phyloP scores from a whole-genome alignment of 2,329 filamentous ascomycete genomes.

The Pseudocercospora macadamiae region DNA sequence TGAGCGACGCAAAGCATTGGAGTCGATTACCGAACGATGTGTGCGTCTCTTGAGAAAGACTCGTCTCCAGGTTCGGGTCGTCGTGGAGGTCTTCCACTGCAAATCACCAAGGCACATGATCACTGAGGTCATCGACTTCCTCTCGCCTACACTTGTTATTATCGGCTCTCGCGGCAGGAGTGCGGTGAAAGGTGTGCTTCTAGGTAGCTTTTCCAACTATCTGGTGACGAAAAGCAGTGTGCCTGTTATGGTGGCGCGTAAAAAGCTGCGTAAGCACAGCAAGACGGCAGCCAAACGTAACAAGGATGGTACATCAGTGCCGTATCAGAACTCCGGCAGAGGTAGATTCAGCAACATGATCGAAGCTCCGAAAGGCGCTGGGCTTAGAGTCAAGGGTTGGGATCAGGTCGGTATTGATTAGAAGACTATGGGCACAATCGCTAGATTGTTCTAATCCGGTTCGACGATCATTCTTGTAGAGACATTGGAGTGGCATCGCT shows the following conservation, averaged over 20 bases:
- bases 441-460: background rate
- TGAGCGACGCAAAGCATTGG: slow-evolving; percentile 78
- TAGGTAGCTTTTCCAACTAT: slow-evolving; percentile 97
- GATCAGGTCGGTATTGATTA: slow-evolving; percentile 41
- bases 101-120: slow-evolving; percentile 96
- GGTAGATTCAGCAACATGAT: slow-evolving; percentile 39
- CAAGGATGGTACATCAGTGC: slow-evolving; percentile 36
- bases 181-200: slow-evolving; percentile 88
- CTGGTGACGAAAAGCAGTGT: slow-evolving; percentile 95
- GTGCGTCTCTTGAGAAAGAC: slow-evolving; percentile 89
- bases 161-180: slow-evolving; percentile 89
- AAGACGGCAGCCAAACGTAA: slow-evolving; percentile 42
- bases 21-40: slow-evolving; percentile 80
- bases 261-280: slow-evolving; percentile 82
- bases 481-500: no score
- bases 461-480: background rate
- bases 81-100: slow-evolving; percentile 96
- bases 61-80: slow-evolving; percentile 85
- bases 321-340: slow-evolving; percentile 37
- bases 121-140: slow-evolving; percentile 91
- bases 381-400: slow-evolving; percentile 38
- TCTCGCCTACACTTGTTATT: slow-evolving; percentile 89
- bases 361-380: slow-evolving; percentile 36
- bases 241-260: slow-evolving; percentile 96
- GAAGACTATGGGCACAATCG: background rate